These are phyloP conservation scores for Colletotrichum falcatum DNA, from an alignment of 2,329 filamentous ascomycete species.

Conservation along the genomic window DNA sequence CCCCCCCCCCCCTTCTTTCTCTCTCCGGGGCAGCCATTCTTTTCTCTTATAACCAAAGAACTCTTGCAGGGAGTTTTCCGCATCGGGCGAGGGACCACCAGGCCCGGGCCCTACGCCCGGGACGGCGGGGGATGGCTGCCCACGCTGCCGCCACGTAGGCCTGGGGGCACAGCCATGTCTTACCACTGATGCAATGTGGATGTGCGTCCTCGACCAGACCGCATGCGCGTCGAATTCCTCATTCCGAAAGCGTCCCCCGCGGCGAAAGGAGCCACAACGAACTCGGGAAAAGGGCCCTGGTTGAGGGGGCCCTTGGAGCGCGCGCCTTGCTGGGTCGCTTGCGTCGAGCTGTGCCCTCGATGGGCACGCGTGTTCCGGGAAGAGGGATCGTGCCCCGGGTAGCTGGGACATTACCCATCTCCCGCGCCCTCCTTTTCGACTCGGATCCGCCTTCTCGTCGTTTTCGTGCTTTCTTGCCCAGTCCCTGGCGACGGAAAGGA, in stretches of 20 bases:
- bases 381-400: background rate
- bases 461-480: background rate
- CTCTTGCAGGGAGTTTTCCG: background rate
- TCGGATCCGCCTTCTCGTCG: background rate
- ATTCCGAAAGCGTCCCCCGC: background rate
- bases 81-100: background rate
- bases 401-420: background rate
- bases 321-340: background rate
- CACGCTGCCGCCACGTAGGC: background rate
- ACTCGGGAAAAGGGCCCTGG: background rate
- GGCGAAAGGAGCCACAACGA: no score
- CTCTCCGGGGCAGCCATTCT: background rate
- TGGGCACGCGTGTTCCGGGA: background rate
- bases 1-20: no score
- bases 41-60: background rate
- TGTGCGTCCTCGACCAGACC: background rate
- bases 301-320: background rate
- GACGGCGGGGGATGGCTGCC: no score
- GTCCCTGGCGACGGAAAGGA: background rate
- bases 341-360: background rate
- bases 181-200: background rate
- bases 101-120: background rate
- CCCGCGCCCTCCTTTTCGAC: background rate
- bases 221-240: background rate
- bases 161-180: constrained; percentile 11